Evolutionary conservation across 805 yeast genomes (phyloP).

Genomic region (Saturnispora serradocipensis): DNA sequence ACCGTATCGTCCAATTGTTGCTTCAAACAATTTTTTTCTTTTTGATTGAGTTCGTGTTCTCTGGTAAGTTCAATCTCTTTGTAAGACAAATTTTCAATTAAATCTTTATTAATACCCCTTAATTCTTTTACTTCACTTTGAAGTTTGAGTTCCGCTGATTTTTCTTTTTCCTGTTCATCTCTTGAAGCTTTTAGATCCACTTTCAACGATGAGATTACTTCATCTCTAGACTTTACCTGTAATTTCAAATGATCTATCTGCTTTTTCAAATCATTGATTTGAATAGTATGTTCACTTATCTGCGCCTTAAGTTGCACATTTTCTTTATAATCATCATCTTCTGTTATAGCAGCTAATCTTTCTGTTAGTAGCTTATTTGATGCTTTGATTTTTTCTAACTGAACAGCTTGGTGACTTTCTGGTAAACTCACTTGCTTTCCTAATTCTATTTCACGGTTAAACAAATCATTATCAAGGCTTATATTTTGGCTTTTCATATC

Average conservation of each 20-base stretch:
- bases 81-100: slow-evolving; percentile 58
- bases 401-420: slow-evolving; percentile 23
- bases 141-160: neutral
- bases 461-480: slow-evolving; percentile 6
- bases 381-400: slow-evolving; percentile 15
- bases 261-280: slow-evolving; percentile 13
- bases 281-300: neutral
- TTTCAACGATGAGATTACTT: slow-evolving; percentile 1
- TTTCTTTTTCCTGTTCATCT: slow-evolving; percentile 11
- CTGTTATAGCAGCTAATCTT: slow-evolving; percentile 13
- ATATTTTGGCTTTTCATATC: slow-evolving; percentile 4
- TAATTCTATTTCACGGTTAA: slow-evolving; percentile 15
- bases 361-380: slow-evolving; percentile 17
- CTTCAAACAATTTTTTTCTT: slow-evolving; percentile 41
- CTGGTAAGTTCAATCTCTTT: slow-evolving; percentile 49
- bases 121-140: slow-evolving; percentile 6
- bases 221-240: neutral
- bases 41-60: slow-evolving; percentile 42
- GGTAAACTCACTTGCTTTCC: slow-evolving; percentile 21
- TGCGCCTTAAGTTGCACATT: slow-evolving; percentile 9
- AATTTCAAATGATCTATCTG: slow-evolving; percentile 11
- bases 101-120: slow-evolving; percentile 44
- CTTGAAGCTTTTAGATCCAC: slow-evolving; percentile 11
- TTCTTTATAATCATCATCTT: slow-evolving; percentile 12
- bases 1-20: slow-evolving; percentile 41